Evolutionary conservation across 345 rosid species (phyloP).

Genomic region (Euphorbia pulcherrima): DNA sequence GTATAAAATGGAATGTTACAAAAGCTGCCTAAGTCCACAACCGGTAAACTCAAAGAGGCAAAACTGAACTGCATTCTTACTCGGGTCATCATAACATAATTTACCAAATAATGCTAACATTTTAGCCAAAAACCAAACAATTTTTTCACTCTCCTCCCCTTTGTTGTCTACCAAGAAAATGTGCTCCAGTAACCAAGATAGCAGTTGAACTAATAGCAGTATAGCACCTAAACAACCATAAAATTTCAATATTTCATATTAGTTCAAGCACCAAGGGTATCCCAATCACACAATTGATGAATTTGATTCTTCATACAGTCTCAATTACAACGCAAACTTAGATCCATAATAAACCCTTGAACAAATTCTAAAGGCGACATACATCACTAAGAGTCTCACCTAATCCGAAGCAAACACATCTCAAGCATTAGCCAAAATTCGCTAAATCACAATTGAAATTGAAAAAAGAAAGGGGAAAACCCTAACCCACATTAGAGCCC

Average conservation of each 20-base stretch:
- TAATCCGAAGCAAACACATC: slow-evolving; percentile 22
- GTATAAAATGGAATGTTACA: too few species aligned
- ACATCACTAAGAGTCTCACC: slow-evolving; percentile 12
- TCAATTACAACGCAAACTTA: slow-evolving; percentile 5
- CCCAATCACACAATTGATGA: neutral
- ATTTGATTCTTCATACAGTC: slow-evolving; percentile 11
- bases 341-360: slow-evolving; percentile 23
- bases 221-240: neutral
- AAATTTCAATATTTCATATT: neutral
- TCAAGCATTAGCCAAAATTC: slow-evolving; percentile 12
- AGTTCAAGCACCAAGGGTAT: slow-evolving; percentile 8
- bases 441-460: slow-evolving; percentile 10
- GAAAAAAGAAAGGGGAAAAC: slow-evolving; percentile 2
- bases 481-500: slow-evolving; percentile 16
- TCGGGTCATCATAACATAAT: neutral
- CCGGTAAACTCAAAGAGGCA: neutral
- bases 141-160: neutral
- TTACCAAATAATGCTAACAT: neutral
- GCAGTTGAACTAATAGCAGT: neutral
- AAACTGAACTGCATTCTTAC: neutral
- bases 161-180: neutral
- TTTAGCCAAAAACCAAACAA: neutral
- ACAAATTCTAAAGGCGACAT: neutral
- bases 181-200: neutral
- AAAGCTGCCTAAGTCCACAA: neutral